phyloP scores from a whole-genome alignment of 2,329 filamentous ascomycete species.

The Hysterium pulicare region DNA sequence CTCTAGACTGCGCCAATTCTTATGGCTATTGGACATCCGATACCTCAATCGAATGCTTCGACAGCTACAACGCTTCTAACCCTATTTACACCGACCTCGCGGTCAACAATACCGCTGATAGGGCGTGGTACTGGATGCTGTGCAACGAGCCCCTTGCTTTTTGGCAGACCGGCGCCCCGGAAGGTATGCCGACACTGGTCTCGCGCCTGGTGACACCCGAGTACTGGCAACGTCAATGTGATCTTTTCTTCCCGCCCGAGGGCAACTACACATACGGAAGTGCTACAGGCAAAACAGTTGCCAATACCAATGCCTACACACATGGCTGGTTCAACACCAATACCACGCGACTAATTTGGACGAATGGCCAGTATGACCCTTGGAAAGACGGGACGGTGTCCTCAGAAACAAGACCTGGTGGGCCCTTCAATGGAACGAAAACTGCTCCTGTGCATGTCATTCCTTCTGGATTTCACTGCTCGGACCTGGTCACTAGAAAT shows the following conservation, averaged over 20 bases:
- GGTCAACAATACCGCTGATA: constrained; percentile 45
- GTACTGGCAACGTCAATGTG: constrained; percentile 57
- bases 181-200: constrained; percentile 45
- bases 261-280: constrained; percentile 50
- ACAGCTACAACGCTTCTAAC: constrained; percentile 51
- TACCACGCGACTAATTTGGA: constrained; percentile 55
- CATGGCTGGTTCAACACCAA: constrained; percentile 54
- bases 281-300: constrained; percentile 47
- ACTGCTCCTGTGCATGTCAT: constrained; percentile 53
- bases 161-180: constrained; percentile 55
- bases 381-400: constrained; percentile 56
- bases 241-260: constrained; percentile 52
- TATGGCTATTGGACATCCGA: constrained; percentile 47
- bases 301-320: constrained; percentile 52
- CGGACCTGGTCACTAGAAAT: constrained; percentile 50
- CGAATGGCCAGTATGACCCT: constrained; percentile 59
- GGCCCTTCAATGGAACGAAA: constrained; percentile 48
- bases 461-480: constrained; percentile 54
- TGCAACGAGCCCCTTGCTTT: constrained; percentile 63
- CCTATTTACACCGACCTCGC: constrained; percentile 51
- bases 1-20: constrained; percentile 44
- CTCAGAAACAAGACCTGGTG: constrained; percentile 53
- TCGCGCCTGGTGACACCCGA: constrained; percentile 49
- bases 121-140: constrained; percentile 60
- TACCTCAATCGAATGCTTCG: constrained; percentile 49